A percentile compares a stretch with the other conserved stretches of the same genome.
These are phyloP conservation scores for Neurospora sp. DNA, from an alignment of 2,329 filamentous ascomycete species.

Conservation along the genomic window DNA sequence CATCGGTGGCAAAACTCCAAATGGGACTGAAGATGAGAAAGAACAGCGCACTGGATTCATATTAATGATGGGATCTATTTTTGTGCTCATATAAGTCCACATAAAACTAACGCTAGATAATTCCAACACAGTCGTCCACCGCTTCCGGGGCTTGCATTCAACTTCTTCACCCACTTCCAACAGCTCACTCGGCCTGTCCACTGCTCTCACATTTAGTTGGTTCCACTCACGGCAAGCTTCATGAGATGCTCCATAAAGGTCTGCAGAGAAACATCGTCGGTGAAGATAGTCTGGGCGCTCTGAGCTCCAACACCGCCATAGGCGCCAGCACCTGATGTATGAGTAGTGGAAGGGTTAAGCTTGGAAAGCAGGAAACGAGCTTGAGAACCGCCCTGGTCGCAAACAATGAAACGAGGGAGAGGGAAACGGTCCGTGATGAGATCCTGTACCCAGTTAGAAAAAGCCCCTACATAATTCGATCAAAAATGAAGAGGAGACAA, in stretches of 20 bases:
- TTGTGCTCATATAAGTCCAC: slow-evolving; percentile 9
- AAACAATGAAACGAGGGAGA: slow-evolving; percentile 96
- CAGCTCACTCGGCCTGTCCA: slow-evolving; percentile 1
- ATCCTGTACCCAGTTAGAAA: slow-evolving; percentile 47
- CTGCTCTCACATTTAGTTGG: slow-evolving; percentile 34
- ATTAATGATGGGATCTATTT: slow-evolving; percentile 6
- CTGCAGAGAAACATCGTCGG: slow-evolving; percentile 93
- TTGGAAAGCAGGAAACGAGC: slow-evolving; percentile 95
- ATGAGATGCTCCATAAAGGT: slow-evolving; percentile 99
- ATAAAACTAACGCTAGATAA: slow-evolving; percentile 18
- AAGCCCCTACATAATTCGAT: not conserved
- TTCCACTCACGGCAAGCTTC: slow-evolving; percentile 70
- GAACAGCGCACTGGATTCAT: not conserved
- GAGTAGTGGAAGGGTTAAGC: slow-evolving; percentile 93
- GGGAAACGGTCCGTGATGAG: slow-evolving; percentile 96
- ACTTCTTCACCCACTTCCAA: not conserved
- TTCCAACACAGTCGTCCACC: slow-evolving; percentile 6
- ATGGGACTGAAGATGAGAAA: not conserved
- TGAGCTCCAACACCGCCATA: slow-evolving; percentile 81
- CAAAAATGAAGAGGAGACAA: slow-evolving; percentile 12
- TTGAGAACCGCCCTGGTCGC: slow-evolving; percentile 95
- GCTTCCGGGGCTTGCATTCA: slow-evolving; percentile 1
- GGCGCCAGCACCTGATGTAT: slow-evolving; percentile 79
- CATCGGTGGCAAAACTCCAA: not conserved
- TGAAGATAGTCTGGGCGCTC: slow-evolving; percentile 96